A percentile compares a stretch with the other conserved stretches of the same genome.
Conservation (phyloP, 805 yeast species). For the Barnettozyma wickerhamii region DNA sequence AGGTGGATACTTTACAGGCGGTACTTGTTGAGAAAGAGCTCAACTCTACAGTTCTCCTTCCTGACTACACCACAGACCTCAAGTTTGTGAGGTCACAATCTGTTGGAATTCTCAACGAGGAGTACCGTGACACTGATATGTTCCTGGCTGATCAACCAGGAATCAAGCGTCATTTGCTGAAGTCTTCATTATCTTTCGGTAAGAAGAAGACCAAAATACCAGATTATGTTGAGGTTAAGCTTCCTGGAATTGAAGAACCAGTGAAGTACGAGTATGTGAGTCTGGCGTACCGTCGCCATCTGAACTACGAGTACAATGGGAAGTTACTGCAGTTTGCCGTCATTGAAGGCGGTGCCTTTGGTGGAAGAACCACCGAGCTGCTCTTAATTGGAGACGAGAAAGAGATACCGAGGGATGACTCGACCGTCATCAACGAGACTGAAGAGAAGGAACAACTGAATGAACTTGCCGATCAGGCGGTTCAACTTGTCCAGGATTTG, state of each 20-base stretch:
- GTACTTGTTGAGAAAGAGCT: slow-evolving; percentile 44
- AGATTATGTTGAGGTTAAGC: slow-evolving; percentile 33
- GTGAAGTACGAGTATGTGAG: slow-evolving; percentile 43
- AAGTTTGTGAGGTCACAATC: slow-evolving; percentile 29
- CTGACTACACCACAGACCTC: slow-evolving; percentile 38
- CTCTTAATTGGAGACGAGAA: slow-evolving; percentile 36
- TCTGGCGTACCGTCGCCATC: slow-evolving; percentile 39
- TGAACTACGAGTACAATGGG: slow-evolving; percentile 36
- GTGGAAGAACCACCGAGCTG: slow-evolving; percentile 50
- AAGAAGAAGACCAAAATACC: slow-evolving; percentile 36
- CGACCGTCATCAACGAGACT: slow-evolving; percentile 2
- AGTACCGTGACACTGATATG: slow-evolving; percentile 3
- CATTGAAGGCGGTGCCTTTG: slow-evolving; percentile 55
- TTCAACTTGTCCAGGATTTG: slow-evolving; percentile 15
- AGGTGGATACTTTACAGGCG: slow-evolving; percentile 31
- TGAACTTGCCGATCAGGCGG: slow-evolving; percentile 16
- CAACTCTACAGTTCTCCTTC: slow-evolving; percentile 38
- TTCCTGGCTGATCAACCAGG: slow-evolving; percentile 37
- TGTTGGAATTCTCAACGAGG: slow-evolving; percentile 14
- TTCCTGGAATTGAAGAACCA: slow-evolving; percentile 32
- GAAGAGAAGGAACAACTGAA: slow-evolving; percentile 16
- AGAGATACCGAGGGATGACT: neutral
- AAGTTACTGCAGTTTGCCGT: slow-evolving; percentile 37
- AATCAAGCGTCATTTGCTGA: slow-evolving; percentile 34
- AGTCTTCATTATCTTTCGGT: slow-evolving; percentile 37